Evolutionary conservation across 441 rosid species (phyloP), one percentile per base, ranked within the genome.

Genomic region (Eruca vesicaria): DNA sequence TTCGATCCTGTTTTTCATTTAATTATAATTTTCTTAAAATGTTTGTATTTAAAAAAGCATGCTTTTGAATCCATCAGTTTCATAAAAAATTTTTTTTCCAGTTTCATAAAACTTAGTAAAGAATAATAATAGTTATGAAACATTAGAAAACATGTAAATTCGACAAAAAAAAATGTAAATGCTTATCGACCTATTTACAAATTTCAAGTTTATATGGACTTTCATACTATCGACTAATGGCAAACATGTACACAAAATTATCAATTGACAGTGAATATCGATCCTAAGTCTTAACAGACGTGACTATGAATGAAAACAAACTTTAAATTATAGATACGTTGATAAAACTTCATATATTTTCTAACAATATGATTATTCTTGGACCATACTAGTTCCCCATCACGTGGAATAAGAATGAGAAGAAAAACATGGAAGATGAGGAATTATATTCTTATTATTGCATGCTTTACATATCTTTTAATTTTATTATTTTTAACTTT

Each of bases 331-430:
- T 16, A 5, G 16, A 15, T 16, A 48, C 7, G 10, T 48, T 4
- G 10, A 48, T 15, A n/a, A 43, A 43, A 48, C 15, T 48, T 16
- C 8, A 15, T 48, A 48, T 43, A 43, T 43, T 41, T 43, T 43
- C 7, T n/a, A 38, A 41, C 7, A 8, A 21, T 52, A 18, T 16
- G 3, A 9, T 52, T 52, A 19, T 52, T 52, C 58, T 52, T 69
- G 79, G 71, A 76, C 79, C 74, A 69, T 15, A 69, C 63, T 52
- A 75, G 59, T 75, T 69, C 74, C 65, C 64, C 53, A 41, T 76
- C 79, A 63, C 71, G 66, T 76, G 74, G 79, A 76, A 69, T 57
- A 76, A 56, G 35, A 59, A 43, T 15, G 29, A 66, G 29, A 52
- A 6, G 58, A 31, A 41, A 61, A 32, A 60, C 16, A 74, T 26